Conservation (phyloP, 768 basidiomycete genomes). For the Naganishia vaughanmartiniae region DNA sequence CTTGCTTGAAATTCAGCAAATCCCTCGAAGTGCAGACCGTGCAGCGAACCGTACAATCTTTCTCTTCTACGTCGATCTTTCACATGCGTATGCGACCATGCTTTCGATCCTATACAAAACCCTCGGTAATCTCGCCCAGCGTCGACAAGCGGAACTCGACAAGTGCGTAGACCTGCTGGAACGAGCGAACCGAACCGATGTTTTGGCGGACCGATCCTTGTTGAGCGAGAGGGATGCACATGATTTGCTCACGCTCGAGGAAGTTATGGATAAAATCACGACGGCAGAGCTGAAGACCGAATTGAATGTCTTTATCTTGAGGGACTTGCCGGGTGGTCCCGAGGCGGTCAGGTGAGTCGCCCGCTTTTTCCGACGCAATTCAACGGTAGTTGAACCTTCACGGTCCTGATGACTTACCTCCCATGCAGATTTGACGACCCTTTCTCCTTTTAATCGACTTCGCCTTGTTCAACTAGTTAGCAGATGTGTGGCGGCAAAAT, state of each 20-base stretch:
- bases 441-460: neutral
- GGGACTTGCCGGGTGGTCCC: slow-evolving; percentile 63
- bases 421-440: slow-evolving; percentile 14
- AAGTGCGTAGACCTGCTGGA: slow-evolving; percentile 71
- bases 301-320: slow-evolving; percentile 80
- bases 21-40: slow-evolving; percentile 77
- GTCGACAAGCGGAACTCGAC: slow-evolving; percentile 71
- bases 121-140: slow-evolving; percentile 74
- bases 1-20: slow-evolving; percentile 85
- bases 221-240: slow-evolving; percentile 74
- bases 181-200: slow-evolving; percentile 77
- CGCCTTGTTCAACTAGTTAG: neutral
- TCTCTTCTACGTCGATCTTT: slow-evolving; percentile 89
- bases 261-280: slow-evolving; percentile 68
- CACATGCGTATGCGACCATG: slow-evolving; percentile 74
- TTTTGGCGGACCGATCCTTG: slow-evolving; percentile 66
- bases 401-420: neutral
- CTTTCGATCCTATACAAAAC: slow-evolving; percentile 82
- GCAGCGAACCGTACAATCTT: slow-evolving; percentile 69
- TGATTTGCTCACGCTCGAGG: slow-evolving; percentile 69
- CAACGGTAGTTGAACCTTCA: neutral
- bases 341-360: slow-evolving; percentile 21
- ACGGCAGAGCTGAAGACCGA: slow-evolving; percentile 83
- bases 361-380: too few relatives aligned
- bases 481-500: neutral